A percentile compares a stretch with the other conserved stretches of the same genome.
phyloP scores from a whole-genome alignment of 2,329 filamentous ascomycete genomes.

The Didymella arachidicola region DNA sequence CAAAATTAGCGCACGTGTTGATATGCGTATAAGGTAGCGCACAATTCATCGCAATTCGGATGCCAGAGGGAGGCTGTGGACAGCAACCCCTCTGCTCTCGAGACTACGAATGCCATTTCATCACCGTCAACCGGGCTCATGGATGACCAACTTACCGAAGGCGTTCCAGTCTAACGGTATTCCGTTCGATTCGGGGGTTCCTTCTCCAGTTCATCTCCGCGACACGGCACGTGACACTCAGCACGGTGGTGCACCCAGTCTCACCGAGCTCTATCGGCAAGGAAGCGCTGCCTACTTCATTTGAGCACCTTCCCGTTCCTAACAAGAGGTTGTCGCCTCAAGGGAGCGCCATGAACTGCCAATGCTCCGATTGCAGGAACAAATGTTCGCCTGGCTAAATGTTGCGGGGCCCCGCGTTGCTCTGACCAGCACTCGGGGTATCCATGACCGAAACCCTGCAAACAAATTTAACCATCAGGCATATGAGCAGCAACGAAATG shows the following conservation, averaged over 20 bases:
- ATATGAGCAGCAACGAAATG: background rate
- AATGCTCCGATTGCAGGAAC: constrained; percentile 36
- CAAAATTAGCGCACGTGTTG: no score
- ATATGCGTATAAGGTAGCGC: no score
- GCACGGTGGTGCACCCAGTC: background rate
- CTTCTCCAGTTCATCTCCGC: constrained; percentile 9
- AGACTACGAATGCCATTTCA: background rate
- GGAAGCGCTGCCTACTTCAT: constrained; percentile 5
- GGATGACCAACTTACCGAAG: background rate
- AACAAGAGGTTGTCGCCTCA: constrained; percentile 10
- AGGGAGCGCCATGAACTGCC: constrained; percentile 12
- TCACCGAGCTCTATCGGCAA: constrained; percentile 2
- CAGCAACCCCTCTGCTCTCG: background rate
- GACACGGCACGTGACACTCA: constrained; percentile 1
- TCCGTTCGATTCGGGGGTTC: constrained; percentile 13
- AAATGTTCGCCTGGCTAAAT: constrained; percentile 25
- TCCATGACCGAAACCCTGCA: constrained; percentile 24
- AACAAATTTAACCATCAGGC: background rate
- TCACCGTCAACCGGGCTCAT: constrained; percentile 2
- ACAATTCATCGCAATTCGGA: no score
- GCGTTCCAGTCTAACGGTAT: background rate
- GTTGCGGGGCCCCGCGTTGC: constrained; percentile 22
- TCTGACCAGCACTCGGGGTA: constrained; percentile 27
- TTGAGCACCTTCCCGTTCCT: constrained; percentile 26
- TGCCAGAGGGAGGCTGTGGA: no score